These are phyloP conservation scores for Naganishia sp. DNA, from an alignment of 1,284 basidiomycete genomes.

Conservation along the genomic window DNA sequence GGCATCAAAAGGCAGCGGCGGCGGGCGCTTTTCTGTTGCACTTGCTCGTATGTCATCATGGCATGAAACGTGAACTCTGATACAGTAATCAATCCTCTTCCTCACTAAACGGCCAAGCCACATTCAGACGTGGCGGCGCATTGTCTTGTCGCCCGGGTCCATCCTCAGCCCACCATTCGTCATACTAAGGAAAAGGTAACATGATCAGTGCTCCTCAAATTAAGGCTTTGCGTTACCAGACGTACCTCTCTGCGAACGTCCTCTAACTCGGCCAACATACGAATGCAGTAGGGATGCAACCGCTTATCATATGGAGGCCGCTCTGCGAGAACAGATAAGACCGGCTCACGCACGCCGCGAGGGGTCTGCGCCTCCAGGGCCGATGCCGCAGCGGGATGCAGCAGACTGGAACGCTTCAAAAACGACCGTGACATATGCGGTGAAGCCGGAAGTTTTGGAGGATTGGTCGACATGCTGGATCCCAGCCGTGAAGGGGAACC, in stretches of 20 bases:
- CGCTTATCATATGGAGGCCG: slow-evolving; percentile 40
- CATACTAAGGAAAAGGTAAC: slow-evolving; percentile 40
- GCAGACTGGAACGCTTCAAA: slow-evolving; percentile 50
- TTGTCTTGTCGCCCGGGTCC: slow-evolving; percentile 53
- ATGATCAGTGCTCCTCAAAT: background rate
- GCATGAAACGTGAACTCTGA: background rate
- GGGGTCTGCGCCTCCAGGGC: slow-evolving; percentile 40
- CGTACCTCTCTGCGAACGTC: slow-evolving; percentile 56
- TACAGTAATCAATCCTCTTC: slow-evolving; percentile 45
- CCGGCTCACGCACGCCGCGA: slow-evolving; percentile 15
- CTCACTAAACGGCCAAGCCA: slow-evolving; percentile 55
- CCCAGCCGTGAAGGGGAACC: slow-evolving; percentile 13
- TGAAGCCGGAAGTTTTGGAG: slow-evolving; percentile 42
- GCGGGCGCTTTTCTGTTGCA: background rate
- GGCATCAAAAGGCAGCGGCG: too few relatives aligned
- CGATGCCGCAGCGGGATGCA: slow-evolving; percentile 50
- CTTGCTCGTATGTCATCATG: background rate
- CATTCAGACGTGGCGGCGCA: slow-evolving; percentile 52
- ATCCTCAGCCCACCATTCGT: slow-evolving; percentile 54
- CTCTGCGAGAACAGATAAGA: slow-evolving; percentile 16
- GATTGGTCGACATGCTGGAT: slow-evolving; percentile 39
- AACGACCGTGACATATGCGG: slow-evolving; percentile 54
- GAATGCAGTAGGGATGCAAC: slow-evolving; percentile 56
- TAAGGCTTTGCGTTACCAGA: slow-evolving; percentile 2
- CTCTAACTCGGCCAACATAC: slow-evolving; percentile 57